These are phyloP conservation scores for Solanum sitiens DNA, from an alignment of 257 asterid genomes.

Conservation along the genomic window DNA sequence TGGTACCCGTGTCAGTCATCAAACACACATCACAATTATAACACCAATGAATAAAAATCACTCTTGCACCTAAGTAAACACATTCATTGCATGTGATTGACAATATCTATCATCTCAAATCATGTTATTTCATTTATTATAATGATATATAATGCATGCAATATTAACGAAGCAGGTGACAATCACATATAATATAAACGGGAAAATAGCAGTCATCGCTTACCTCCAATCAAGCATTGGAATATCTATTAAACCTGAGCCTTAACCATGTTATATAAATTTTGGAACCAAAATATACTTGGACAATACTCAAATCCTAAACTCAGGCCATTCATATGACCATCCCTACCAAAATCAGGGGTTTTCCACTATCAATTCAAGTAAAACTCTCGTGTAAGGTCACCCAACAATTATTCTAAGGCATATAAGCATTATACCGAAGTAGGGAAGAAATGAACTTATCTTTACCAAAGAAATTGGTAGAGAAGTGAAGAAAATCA, in stretches of 20 bases:
- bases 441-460: background rate
- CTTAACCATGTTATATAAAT: background rate
- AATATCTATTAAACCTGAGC: background rate
- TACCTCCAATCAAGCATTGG: background rate
- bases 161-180: background rate
- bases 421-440: background rate
- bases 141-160: background rate
- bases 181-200: too few relatives aligned
- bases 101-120: background rate
- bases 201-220: background rate
- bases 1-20: background rate
- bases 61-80: background rate
- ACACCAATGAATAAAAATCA: background rate
- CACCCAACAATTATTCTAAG: background rate
- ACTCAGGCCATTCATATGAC: background rate
- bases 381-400: background rate
- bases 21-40: background rate
- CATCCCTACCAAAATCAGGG: background rate
- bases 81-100: background rate
- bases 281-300: background rate
- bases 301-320: background rate
- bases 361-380: too few relatives aligned
- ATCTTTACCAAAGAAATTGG: background rate
- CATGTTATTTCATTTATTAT: background rate
- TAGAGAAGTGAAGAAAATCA: background rate